Evolutionary conservation across 768 basidiomycete species (phyloP).

Genomic region (Austroboletus eburneus): DNA sequence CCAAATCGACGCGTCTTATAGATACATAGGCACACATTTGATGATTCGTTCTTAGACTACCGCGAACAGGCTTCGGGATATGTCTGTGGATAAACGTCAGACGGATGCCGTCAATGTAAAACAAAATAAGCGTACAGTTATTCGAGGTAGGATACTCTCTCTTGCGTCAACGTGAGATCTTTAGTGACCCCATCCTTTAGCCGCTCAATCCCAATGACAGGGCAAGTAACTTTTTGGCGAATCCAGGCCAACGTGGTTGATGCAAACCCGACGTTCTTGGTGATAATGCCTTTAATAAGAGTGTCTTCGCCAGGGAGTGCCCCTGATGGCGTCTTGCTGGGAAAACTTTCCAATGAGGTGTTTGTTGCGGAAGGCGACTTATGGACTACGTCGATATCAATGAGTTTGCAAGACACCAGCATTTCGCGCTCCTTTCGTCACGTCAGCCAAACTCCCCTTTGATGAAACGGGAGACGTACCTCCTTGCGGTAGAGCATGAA

Average conservation of each 20-base stretch:
- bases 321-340: conserved; percentile 6
- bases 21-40: too few species aligned
- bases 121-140: conserved; percentile 16
- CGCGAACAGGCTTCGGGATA: conserved; percentile 14
- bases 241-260: conserved; percentile 46
- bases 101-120: background rate
- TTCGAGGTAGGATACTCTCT: conserved; percentile 25
- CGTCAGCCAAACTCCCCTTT: background rate
- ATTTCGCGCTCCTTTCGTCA: conserved; percentile 39
- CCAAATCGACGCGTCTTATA: too few species aligned
- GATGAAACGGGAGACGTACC: conserved; percentile 17
- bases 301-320: conserved; percentile 30
- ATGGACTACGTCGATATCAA: conserved; percentile 51
- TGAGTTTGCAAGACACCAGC: conserved; percentile 41
- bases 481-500: conserved; percentile 55
- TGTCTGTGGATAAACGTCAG: conserved; percentile 13
- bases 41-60: conserved; percentile 3
- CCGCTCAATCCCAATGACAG: conserved; percentile 39
- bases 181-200: conserved; percentile 27
- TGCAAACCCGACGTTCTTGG: conserved; percentile 33
- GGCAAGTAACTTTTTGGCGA: conserved; percentile 37
- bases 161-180: conserved; percentile 17
- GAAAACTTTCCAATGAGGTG: conserved; percentile 10
- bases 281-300: conserved; percentile 14
- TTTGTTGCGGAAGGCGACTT: conserved; percentile 43